Base-by-base conservation (phyloP, 345 rosid genomes). In the Citrus trifoliata region DNA sequence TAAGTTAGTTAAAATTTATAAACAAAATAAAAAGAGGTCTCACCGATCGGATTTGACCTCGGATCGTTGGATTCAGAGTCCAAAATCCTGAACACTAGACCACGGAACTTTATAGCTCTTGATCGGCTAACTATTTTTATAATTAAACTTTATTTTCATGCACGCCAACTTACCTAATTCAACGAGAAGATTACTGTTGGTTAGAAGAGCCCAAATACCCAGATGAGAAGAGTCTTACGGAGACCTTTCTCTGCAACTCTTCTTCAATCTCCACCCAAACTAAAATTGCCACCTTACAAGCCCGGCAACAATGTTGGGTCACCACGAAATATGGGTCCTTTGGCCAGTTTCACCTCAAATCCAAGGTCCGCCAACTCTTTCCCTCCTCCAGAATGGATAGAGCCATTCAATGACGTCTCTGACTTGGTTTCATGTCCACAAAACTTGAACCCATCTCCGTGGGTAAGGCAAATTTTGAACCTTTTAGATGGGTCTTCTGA, bases 61-160 rank as follows among this genome's bases (percentile, higher is more conserved):
- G 95, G 97, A 97, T 91, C 88, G 92, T 91, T 89, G 92, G 94
- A 96, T 94, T 91, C 97, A 91, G 88, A 91, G 94, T 92, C 94
- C 90, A 90, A 89, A 89, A 90, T 91, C 92, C 98, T 91, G 53
- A 93, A 98, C 96, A 85, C 97, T 87, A 91, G 97, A 88, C 89
- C 92, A 88, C 87, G 86, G 91, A 85, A 88, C 89, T 90, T 3
- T 0, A 0, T 0, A 1, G 0, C 4, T 10, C 0, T 4, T 1
- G 0, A 0, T 3, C 3, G 0, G 4, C 14, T 5, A 3, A 0
- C 0, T 3, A 13, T 0, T 13, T 10, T 0, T 13, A 13, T 46
- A 42, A 10, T 12, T 3, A 3, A 13, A 46, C 1, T 0, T 46
- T 2, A 3, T 13, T 13, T 46, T 18, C 0, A 0, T 14, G 56